Percentiles rank a stretch among this genome's conserved stretches.
Conservation (phyloP, 768 basidiomycete genomes). For the Phylloporus sp. region DNA sequence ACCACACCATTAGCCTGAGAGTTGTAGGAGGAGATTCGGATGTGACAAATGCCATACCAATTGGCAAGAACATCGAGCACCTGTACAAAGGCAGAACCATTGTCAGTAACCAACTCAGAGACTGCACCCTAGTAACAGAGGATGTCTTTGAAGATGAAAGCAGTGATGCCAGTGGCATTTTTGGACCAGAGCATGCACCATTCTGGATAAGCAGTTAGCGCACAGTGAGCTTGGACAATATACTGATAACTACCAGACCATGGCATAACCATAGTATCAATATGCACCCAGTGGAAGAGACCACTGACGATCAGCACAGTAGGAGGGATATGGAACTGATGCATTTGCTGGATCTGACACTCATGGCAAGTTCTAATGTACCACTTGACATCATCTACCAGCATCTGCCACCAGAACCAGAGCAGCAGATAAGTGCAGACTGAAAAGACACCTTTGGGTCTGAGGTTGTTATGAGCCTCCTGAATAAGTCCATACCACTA, state of each 20-base stretch:
- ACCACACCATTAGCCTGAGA: too few relatives aligned
- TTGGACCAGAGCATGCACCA: background rate
- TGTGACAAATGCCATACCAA: background rate
- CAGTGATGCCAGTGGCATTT: background rate
- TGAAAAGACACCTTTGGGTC: background rate
- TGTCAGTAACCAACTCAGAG: background rate
- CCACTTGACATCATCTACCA: background rate
- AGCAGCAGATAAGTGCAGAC: background rate
- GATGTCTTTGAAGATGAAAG: background rate
- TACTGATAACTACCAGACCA: background rate
- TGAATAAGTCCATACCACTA: background rate
- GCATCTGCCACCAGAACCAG: background rate
- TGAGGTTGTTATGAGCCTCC: background rate
- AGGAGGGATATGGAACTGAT: background rate
- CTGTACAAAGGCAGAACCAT: background rate
- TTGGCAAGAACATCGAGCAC: background rate
- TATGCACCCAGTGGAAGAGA: background rate
- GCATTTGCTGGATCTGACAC: background rate
- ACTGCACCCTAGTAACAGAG: background rate
- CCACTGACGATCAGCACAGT: background rate
- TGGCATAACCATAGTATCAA: background rate
- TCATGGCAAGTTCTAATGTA: background rate
- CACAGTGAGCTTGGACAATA: background rate
- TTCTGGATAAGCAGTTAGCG: background rate
- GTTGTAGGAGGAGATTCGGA: background rate